These are phyloP conservation scores for Penicillium frequentans DNA, from an alignment of 2,329 filamentous ascomycete species.

Conservation along the genomic window DNA sequence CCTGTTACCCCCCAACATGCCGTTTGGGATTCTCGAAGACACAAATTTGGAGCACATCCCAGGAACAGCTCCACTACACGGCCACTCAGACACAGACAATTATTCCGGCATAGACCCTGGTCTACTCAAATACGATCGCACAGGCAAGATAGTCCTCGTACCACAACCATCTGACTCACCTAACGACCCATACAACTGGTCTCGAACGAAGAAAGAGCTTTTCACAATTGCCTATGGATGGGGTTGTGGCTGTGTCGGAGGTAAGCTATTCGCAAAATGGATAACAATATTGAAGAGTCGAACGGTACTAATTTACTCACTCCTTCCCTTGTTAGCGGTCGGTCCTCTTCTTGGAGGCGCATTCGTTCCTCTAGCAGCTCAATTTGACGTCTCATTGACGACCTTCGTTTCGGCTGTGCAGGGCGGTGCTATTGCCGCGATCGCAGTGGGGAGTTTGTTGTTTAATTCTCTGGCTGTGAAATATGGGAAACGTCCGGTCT, in stretches of 20 bases:
- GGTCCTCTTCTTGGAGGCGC: slow-evolving; percentile 42
- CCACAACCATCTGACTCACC: slow-evolving; percentile 27
- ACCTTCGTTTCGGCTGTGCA: slow-evolving; percentile 38
- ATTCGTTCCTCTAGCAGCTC: slow-evolving; percentile 33
- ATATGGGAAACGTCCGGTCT: slow-evolving; percentile 40
- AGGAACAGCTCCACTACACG: slow-evolving; percentile 30
- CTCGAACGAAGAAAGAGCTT: slow-evolving; percentile 33
- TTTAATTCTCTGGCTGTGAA: slow-evolving; percentile 40
- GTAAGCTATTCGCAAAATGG: slow-evolving; percentile 21
- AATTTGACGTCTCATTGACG: slow-evolving; percentile 32
- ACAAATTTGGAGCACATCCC: slow-evolving; percentile 31
- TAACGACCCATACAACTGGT: slow-evolving; percentile 28
- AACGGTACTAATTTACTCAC: neutral
- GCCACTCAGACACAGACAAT: slow-evolving; percentile 11
- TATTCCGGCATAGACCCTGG: slow-evolving; percentile 24
- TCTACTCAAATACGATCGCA: slow-evolving; percentile 36
- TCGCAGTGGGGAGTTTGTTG: slow-evolving; percentile 38
- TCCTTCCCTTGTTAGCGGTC: slow-evolving; percentile 26
- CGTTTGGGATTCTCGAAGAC: slow-evolving; percentile 32
- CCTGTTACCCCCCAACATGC: slow-evolving; percentile 20
- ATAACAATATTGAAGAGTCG: too few species aligned
- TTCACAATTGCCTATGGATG: slow-evolving; percentile 43
- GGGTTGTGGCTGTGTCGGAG: slow-evolving; percentile 43
- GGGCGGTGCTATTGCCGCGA: slow-evolving; percentile 35
- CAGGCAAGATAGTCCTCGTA: slow-evolving; percentile 25